These are phyloP conservation scores for Phylloporus scabripes DNA, from an alignment of 768 basidiomycete genomes.

Conservation along the genomic window DNA sequence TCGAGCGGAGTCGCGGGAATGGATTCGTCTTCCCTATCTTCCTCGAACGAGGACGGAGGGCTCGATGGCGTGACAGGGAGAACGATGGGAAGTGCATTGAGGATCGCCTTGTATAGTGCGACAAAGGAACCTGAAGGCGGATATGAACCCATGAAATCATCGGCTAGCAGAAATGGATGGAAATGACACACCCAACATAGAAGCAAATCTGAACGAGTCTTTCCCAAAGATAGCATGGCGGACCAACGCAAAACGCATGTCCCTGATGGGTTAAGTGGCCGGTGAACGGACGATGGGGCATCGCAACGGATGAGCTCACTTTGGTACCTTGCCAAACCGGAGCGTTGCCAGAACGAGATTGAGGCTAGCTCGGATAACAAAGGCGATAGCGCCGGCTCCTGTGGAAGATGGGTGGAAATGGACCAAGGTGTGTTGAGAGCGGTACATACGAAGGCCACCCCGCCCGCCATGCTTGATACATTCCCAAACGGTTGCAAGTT, in stretches of 20 bases:
- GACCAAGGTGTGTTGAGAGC: not conserved
- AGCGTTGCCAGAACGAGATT: constrained; percentile 78
- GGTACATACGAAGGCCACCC: constrained; percentile 64
- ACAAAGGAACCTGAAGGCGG: constrained; percentile 61
- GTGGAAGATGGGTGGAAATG: not conserved
- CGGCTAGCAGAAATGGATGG: not conserved
- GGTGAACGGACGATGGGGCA: not conserved
- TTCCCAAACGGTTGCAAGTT: constrained; percentile 56
- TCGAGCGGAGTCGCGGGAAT: constrained; percentile 7
- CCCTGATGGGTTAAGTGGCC: constrained; percentile 38
- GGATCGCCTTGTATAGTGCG: constrained; percentile 69
- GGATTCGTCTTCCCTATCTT: constrained; percentile 24
- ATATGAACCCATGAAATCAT: not conserved
- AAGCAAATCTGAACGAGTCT: constrained; percentile 80
- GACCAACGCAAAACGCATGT: constrained; percentile 59
- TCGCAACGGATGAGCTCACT: constrained; percentile 35
- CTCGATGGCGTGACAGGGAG: constrained; percentile 39
- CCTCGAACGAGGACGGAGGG: constrained; percentile 27
- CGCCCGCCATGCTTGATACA: constrained; percentile 65
- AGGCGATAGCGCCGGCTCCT: constrained; percentile 82
- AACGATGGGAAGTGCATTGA: constrained; percentile 72
- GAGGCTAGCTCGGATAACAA: constrained; percentile 74
- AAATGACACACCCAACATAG: constrained; percentile 65
- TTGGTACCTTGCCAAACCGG: constrained; percentile 58
- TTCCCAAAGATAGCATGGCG: constrained; percentile 78